Percentiles rank a stretch among this genome's conserved stretches.
Evolutionary conservation across 163 green algal species (phyloP).

Genomic region (Volvox carteri): DNA sequence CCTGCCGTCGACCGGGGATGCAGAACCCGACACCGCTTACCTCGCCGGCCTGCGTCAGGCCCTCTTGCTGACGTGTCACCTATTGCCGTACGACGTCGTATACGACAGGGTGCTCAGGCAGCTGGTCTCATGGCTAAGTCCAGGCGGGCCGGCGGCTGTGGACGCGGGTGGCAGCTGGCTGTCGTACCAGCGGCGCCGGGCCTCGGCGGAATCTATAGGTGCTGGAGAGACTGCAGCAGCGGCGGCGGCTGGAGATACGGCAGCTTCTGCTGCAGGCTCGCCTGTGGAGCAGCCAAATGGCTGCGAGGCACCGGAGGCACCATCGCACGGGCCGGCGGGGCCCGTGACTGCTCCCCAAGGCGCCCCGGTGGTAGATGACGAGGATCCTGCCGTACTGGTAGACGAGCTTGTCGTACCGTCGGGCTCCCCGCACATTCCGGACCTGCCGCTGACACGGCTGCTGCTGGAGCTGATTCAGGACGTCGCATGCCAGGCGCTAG

Average conservation of each 20-base stretch:
- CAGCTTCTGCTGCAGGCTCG: conserved; percentile 17
- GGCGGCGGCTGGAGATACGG: conserved; percentile 10
- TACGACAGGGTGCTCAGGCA: conserved; percentile 37
- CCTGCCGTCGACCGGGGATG: no score
- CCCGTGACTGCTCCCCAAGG: no score
- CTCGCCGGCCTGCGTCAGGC: not conserved
- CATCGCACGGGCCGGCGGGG: no score
- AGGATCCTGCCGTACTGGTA: no score
- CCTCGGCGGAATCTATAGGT: not conserved
- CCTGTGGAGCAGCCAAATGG: not conserved
- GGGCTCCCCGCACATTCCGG: no score
- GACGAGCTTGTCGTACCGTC: no score
- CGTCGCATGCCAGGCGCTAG: conserved; percentile 33
- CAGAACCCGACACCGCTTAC: not conserved
- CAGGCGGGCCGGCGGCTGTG: not conserved
- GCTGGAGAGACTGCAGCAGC: not conserved
- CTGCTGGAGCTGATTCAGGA: conserved; percentile 6
- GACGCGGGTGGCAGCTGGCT: not conserved
- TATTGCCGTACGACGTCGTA: conserved; percentile 11
- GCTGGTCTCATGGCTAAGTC: not conserved
- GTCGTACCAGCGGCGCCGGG: not conserved
- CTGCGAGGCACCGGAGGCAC: not conserved
- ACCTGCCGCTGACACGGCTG: no score
- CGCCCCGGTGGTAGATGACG: no score
- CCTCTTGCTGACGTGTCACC: conserved; percentile 46